These are phyloP conservation scores for Claviceps spartinae DNA, from an alignment of 2,329 filamentous ascomycete species.

Conservation along the genomic window DNA sequence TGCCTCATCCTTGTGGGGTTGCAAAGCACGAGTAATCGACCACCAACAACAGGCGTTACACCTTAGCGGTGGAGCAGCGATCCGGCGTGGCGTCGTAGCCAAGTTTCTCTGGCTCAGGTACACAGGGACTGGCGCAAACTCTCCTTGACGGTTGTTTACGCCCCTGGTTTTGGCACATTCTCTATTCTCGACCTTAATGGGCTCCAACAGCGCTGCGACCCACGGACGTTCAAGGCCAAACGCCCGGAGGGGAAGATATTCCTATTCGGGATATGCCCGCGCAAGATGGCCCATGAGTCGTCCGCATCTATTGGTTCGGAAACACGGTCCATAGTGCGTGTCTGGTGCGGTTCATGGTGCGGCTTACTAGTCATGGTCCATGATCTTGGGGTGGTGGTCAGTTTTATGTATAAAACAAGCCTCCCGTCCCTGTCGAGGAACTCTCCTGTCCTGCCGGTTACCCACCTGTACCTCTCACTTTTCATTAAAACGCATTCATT, in stretches of 20 bases:
- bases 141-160: neutral
- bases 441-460: neutral
- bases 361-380: too few relatives aligned
- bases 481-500: neutral
- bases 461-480: neutral
- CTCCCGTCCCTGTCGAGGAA: neutral
- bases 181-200: neutral
- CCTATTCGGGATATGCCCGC: neutral
- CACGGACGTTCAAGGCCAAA: neutral
- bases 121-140: neutral
- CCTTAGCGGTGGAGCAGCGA: neutral
- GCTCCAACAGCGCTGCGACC: neutral
- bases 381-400: neutral
- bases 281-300: neutral
- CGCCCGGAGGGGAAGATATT: neutral
- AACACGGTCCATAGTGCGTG: too few relatives aligned
- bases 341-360: too few relatives aligned
- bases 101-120: neutral
- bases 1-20: neutral
- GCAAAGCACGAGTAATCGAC: neutral
- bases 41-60: neutral
- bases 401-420: slow-evolving; percentile 4
- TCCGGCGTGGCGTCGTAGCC: neutral
- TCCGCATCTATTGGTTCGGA: too few relatives aligned
- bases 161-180: neutral